Evolutionary conservation across 2,329 filamentous ascomycete species (phyloP).

Genomic region (Cladosporium phlei): DNA sequence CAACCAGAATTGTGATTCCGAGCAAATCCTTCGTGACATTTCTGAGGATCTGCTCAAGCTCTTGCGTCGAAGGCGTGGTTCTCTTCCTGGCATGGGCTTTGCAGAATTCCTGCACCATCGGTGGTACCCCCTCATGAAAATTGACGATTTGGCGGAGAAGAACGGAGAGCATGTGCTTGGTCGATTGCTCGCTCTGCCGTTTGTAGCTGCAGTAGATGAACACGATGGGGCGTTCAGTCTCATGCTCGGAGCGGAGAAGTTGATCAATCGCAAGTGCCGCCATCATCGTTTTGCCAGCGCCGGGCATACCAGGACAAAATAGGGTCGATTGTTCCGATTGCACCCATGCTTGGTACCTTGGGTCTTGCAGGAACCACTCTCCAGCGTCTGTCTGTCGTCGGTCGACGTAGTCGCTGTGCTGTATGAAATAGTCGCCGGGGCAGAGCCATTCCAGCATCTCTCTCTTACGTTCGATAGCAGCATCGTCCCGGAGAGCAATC

Average conservation of each 20-base stretch:
- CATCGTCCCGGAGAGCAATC: not conserved
- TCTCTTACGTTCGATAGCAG: not conserved
- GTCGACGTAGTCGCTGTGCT: not conserved
- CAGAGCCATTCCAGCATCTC: not conserved
- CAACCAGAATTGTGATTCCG: not conserved
- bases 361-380: not conserved
- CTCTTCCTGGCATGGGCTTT: not conserved
- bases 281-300: slow-evolving; percentile 3
- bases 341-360: not conserved
- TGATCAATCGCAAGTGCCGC: slow-evolving; percentile 1
- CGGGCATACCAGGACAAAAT: not conserved
- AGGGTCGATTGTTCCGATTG: not conserved
- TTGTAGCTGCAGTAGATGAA: slow-evolving; percentile 8
- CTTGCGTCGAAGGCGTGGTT: not conserved
- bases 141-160: not conserved
- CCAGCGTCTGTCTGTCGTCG: not conserved
- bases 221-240: not conserved
- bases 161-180: not conserved
- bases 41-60: not conserved
- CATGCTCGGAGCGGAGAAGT: not conserved
- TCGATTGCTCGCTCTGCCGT: not conserved
- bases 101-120: not conserved
- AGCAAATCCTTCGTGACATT: not conserved
- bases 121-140: not conserved
- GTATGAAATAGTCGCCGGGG: not conserved